phyloP scores from a whole-genome alignment of 352 stramenopile species.

The Globisporangium lucens region DNA sequence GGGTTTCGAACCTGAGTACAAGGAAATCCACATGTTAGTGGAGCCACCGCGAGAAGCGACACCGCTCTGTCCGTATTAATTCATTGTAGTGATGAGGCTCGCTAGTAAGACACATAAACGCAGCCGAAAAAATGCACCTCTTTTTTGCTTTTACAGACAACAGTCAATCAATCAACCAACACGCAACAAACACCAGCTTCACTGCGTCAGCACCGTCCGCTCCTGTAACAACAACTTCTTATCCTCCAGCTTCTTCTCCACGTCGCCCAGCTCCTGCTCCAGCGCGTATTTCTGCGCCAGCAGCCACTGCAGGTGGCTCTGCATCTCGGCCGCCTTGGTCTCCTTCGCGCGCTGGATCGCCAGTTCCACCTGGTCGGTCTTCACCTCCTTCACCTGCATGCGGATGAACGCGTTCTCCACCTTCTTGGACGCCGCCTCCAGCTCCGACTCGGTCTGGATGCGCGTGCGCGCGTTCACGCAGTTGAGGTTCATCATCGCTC shows the following conservation, averaged over 20 bases:
- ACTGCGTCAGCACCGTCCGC: constrained; percentile 14
- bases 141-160: background rate
- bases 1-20: background rate
- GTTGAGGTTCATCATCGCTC: constrained; percentile 53
- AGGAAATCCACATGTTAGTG: background rate
- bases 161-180: background rate
- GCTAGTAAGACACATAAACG: constrained; percentile 3
- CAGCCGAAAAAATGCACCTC: background rate
- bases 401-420: constrained; percentile 52
- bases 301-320: constrained; percentile 57
- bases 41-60: background rate
- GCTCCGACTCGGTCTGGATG: constrained; percentile 55
- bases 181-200: background rate
- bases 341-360: constrained; percentile 37
- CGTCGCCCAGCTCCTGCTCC: constrained; percentile 35
- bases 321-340: constrained; percentile 39
- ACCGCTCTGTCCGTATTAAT: too few relatives aligned
- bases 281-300: constrained; percentile 41
- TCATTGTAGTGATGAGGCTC: too few relatives aligned
- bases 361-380: constrained; percentile 31
- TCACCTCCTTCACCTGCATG: constrained; percentile 57
- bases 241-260: constrained; percentile 52
- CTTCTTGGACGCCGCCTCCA: constrained; percentile 66
- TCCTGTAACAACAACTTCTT: constrained; percentile 60
- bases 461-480: constrained; percentile 56